A percentile compares a stretch with the other conserved stretches of the same genome.
Conservation (phyloP, 2,329 filamentous ascomycete genomes). For the Plenodomus tracheiphilus region DNA sequence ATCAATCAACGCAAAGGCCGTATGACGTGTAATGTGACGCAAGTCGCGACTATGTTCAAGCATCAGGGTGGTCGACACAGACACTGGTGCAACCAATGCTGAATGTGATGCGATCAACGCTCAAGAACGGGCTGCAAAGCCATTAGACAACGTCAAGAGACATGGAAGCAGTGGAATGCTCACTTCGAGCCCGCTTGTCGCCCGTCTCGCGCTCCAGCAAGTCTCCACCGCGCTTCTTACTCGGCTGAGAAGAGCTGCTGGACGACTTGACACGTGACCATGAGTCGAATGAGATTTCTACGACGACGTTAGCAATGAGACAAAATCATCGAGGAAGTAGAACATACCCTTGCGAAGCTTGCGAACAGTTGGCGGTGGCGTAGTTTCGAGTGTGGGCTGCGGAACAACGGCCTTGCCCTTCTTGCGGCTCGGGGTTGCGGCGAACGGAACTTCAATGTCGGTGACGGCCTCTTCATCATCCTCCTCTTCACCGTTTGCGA, state of each 20-base stretch:
- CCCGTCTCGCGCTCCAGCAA: constrained; percentile 27
- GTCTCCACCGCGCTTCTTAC: constrained; percentile 42
- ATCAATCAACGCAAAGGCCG: not conserved
- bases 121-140: not conserved
- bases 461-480: constrained; percentile 64
- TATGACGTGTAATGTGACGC: not conserved
- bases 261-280: constrained; percentile 68
- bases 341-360: constrained; percentile 62
- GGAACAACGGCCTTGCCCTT: constrained; percentile 56
- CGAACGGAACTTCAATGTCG: constrained; percentile 51
- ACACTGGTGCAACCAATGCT: not conserved
- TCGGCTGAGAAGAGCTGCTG: constrained; percentile 44
- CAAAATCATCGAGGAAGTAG: not conserved
- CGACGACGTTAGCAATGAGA: constrained; percentile 10
- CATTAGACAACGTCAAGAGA: constrained; percentile 33
- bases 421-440: constrained; percentile 34
- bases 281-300: constrained; percentile 59
- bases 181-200: constrained; percentile 40
- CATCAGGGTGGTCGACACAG: not conserved
- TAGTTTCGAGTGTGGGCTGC: constrained; percentile 44
- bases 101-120: not conserved
- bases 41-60: too few species aligned
- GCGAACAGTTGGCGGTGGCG: constrained; percentile 62
- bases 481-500: constrained; percentile 44
- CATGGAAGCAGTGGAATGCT: constrained; percentile 30